phyloP scores from a whole-genome alignment of 140 eudicot genomes.

The Senecio squalidus region DNA sequence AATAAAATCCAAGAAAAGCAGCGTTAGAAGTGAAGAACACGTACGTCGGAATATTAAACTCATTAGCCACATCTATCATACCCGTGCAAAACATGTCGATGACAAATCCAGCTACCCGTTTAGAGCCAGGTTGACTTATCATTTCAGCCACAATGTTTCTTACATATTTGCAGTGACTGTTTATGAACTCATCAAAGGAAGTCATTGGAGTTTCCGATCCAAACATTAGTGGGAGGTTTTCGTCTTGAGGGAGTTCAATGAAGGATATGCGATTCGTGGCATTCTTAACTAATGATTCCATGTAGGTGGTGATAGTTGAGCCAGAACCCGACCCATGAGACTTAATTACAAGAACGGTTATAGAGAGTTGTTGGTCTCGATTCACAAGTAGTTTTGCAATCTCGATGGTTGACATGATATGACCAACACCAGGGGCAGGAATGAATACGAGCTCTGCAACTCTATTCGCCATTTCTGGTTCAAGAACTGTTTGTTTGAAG shows the following conservation, averaged over 20 bases:
- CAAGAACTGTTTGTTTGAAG: background rate
- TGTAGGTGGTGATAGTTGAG: conserved; percentile 5
- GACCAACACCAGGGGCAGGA: conserved; percentile 22
- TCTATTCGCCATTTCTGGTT: background rate
- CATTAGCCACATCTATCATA: conserved; percentile 39
- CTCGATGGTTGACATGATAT: conserved; percentile 30
- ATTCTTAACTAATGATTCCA: background rate
- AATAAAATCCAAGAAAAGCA: conserved; percentile 19
- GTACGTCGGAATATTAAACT: conserved; percentile 30
- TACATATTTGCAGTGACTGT: conserved; percentile 22
- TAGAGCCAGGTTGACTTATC: conserved; percentile 1
- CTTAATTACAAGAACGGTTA: conserved; percentile 15
- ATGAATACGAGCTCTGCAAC: background rate
- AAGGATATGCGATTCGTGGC: conserved; percentile 11
- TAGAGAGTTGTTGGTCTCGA: conserved; percentile 14
- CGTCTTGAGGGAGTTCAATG: conserved; percentile 24
- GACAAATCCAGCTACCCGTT: conserved; percentile 22
- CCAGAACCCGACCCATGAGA: conserved; percentile 4
- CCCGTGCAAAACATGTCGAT: conserved; percentile 30
- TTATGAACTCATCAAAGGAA: conserved; percentile 4
- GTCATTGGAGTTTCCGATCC: conserved; percentile 2
- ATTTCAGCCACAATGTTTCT: conserved; percentile 17
- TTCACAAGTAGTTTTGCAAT: conserved; percentile 21
- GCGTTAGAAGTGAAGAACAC: conserved; percentile 30
- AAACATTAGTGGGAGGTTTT: background rate